These are phyloP conservation scores for Hypoxylon sp. DNA, from an alignment of 2,329 filamentous ascomycete genomes.

Conservation along the genomic window DNA sequence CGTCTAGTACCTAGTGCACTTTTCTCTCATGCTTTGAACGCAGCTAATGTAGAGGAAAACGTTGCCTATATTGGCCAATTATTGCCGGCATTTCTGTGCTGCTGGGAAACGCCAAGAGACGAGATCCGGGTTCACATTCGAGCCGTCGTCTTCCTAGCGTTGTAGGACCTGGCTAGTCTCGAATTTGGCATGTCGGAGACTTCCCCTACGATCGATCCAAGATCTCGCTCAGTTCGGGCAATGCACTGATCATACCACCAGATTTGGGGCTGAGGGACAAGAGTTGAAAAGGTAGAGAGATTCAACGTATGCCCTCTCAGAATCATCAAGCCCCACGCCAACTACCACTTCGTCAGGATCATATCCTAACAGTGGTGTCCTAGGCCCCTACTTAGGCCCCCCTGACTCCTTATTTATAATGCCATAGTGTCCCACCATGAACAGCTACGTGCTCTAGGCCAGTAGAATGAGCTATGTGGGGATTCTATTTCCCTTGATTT, in stretches of 20 bases:
- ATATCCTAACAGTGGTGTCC: no score
- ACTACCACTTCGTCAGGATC: no score
- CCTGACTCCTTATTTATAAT: no score
- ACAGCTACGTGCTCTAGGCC: no score
- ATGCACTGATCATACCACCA: not conserved
- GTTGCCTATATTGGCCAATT: conserved; percentile 25
- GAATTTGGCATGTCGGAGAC: conserved; percentile 14
- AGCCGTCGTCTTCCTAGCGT: conserved; percentile 22
- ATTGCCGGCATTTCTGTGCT: conserved; percentile 13
- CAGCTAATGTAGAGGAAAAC: not conserved
- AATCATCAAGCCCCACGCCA: no score
- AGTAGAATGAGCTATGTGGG: no score
- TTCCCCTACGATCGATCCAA: conserved; percentile 9
- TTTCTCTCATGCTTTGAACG: not conserved
- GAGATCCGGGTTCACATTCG: conserved; percentile 2
- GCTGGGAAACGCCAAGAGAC: conserved; percentile 11
- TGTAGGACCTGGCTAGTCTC: conserved; percentile 6
- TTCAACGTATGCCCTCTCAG: no score
- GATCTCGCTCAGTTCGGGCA: not conserved
- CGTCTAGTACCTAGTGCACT: not conserved
- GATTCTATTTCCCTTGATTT: conserved; percentile 2
- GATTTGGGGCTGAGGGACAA: not conserved
- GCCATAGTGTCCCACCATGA: no score
- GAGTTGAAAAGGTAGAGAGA: no score
- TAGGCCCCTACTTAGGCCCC: no score